Conservation (phyloP, 1,139 yeast genomes). For the Yamadazyma aaseri region DNA sequence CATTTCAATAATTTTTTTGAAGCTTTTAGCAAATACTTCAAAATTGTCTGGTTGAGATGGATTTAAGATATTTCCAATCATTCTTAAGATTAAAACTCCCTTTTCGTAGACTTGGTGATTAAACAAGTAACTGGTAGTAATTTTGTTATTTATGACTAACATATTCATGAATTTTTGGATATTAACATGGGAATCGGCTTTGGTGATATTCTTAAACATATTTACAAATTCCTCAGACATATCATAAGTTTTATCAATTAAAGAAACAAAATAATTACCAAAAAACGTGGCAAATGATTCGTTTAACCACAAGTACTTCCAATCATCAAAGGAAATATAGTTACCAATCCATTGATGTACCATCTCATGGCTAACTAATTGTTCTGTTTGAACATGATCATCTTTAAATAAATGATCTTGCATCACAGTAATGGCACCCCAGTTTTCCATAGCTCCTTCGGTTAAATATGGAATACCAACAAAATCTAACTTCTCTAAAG, state of each 20-base stretch:
- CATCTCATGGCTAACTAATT: slow-evolving; percentile 65
- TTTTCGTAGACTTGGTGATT: slow-evolving; percentile 59
- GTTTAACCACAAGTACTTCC: slow-evolving; percentile 70
- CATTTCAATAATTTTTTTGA: slow-evolving; percentile 42
- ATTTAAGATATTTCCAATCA: slow-evolving; percentile 46
- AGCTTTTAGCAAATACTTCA: slow-evolving; percentile 23
- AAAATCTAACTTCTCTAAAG: slow-evolving; percentile 62
- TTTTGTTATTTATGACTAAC: slow-evolving; percentile 16
- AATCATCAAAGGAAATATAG: slow-evolving; percentile 60
- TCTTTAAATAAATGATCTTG: slow-evolving; percentile 23
- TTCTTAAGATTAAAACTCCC: slow-evolving; percentile 60
- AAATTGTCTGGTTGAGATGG: slow-evolving; percentile 19
- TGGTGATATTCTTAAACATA: slow-evolving; percentile 40
- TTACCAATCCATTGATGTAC: slow-evolving; percentile 82
- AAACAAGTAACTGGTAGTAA: slow-evolving; percentile 39
- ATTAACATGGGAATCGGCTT: slow-evolving; percentile 29
- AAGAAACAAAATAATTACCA: slow-evolving; percentile 45
- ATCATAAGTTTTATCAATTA: slow-evolving; percentile 26
- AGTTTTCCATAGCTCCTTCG: slow-evolving; percentile 80
- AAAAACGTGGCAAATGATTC: slow-evolving; percentile 75
- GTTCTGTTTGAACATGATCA: slow-evolving; percentile 42
- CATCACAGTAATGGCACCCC: slow-evolving; percentile 64
- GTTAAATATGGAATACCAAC: slow-evolving; percentile 66
- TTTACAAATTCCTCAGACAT: slow-evolving; percentile 23
- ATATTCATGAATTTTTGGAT: slow-evolving; percentile 26